phyloP scores from a whole-genome alignment of 1,284 basidiomycete species.

The Thecaphora frezii region DNA sequence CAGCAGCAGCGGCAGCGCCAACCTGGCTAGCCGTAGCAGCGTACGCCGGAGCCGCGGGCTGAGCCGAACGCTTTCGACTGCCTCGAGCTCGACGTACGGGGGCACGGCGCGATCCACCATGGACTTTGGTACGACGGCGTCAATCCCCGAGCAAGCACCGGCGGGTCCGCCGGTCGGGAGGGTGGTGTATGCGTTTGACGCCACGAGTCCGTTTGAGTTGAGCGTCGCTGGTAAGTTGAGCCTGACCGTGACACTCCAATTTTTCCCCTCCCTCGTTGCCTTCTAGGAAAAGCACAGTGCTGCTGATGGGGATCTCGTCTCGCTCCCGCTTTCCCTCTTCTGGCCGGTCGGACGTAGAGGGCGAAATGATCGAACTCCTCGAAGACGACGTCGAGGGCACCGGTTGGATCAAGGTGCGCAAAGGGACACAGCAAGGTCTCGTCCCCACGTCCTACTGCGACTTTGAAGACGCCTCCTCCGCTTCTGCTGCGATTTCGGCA shows the following conservation, averaged over 20 bases:
- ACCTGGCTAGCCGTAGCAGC: slow-evolving; percentile 1
- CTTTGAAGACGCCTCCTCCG: slow-evolving; percentile 1
- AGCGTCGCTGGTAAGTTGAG: slow-evolving; percentile 11
- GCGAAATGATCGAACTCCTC: slow-evolving; percentile 32
- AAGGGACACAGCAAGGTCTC: slow-evolving; percentile 17
- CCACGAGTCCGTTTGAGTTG: slow-evolving; percentile 38
- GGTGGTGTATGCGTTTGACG: slow-evolving; percentile 34
- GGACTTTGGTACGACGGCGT: neutral
- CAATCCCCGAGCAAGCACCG: neutral
- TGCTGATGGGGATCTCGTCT: too few species aligned
- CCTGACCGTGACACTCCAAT: neutral
- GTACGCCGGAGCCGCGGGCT: neutral
- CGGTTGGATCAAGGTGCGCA: slow-evolving; percentile 41
- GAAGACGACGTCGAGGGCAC: slow-evolving; percentile 36
- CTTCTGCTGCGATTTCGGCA: neutral
- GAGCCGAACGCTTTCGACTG: neutral
- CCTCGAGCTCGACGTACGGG: neutral
- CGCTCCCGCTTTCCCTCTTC: too few species aligned
- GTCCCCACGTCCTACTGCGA: slow-evolving; percentile 42
- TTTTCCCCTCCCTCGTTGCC: too few species aligned
- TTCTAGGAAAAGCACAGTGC: too few species aligned
- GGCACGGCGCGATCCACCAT: neutral
- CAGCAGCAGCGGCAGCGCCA: slow-evolving; percentile 1
- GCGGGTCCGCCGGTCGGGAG: slow-evolving; percentile 5
- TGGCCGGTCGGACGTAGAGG: too few species aligned